Evolutionary conservation across 768 basidiomycete genomes (phyloP), one percentile per base, ranked within the genome.

Genomic region (Panaeolus cyanescens): DNA sequence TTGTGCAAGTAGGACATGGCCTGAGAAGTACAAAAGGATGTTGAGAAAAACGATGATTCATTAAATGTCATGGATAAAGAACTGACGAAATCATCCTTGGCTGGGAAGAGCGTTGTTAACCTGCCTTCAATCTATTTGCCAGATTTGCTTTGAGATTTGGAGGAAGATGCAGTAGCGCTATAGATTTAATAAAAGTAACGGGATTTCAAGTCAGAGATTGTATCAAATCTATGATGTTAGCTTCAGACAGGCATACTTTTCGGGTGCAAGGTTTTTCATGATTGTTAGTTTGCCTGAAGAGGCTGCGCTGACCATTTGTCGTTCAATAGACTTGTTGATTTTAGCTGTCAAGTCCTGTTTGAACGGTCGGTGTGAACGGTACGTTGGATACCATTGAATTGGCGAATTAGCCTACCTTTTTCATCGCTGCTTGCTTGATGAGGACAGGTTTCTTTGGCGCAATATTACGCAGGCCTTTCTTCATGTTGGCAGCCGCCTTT

Each of bases 311-410:
- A 93, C 91, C 87, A 95, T 93, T 75, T 96, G 95, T 58, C 84
- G 82, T 73, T 98, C 95, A 68, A 98, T 95, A 20, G 91, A 92
- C 72, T 86, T 88, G 73, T 92, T 94, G 71, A 97, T 95, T 77
- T 95, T 95, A 56, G 93, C 90, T 61, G 90, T 90, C 64, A 97
- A 81, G 69, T 86, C 80, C 95, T 96, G 70, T 17, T 28, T 34
- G 45, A 50, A 20, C 54, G n/a, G 25, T 3, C n/a, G 58, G 25
- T 32, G 25, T 31, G 56, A 54, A n/a, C 42, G 19, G 13, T 45
- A 54, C 31, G 50, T 33, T 30, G 12, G 20, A 20, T 37, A 30
- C 42, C 17, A 28, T 25, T 25, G 55, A 55, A 20, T 30, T 32
- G n/a, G 31, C 20, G 30, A 39, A 60, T 2, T 20, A 54, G 70